Conservation (phyloP, 2,329 filamentous ascomycete genomes). For the Fusarium nurragi region DNA sequence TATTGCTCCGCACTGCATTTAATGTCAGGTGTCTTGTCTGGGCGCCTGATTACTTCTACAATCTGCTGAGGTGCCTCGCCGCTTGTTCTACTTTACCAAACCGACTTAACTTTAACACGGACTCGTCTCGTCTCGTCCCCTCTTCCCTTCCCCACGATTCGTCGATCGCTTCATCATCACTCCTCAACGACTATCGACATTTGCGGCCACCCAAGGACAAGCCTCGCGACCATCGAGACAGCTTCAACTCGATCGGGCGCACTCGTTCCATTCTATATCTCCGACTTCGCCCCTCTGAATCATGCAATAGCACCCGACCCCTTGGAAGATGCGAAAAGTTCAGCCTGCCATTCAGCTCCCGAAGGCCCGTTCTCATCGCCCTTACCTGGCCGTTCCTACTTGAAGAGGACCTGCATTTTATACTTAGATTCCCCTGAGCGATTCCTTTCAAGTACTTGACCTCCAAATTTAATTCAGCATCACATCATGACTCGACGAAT, state of each 20-base stretch:
- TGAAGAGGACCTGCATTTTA: slow-evolving; percentile 27
- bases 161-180: slow-evolving; percentile 26
- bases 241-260: slow-evolving; percentile 3
- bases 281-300: slow-evolving; percentile 11
- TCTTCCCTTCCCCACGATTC: slow-evolving; percentile 30
- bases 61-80: not conserved
- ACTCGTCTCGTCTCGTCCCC: slow-evolving; percentile 11
- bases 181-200: slow-evolving; percentile 5
- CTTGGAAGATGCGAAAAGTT: slow-evolving; percentile 44
- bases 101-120: slow-evolving; percentile 21
- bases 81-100: slow-evolving; percentile 15
- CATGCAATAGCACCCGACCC: slow-evolving; percentile 42
- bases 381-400: slow-evolving; percentile 27
- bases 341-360: slow-evolving; percentile 25
- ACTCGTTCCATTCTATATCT: not conserved
- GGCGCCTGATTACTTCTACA: slow-evolving; percentile 4
- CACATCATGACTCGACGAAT: slow-evolving; percentile 52
- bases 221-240: not conserved
- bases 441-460: not conserved
- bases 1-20: not conserved
- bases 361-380: slow-evolving; percentile 35
- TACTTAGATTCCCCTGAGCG: slow-evolving; percentile 1
- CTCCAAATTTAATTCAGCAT: slow-evolving; percentile 9
- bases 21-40: slow-evolving; percentile 7
- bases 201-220: not conserved